phyloP scores from a whole-genome alignment of 1,284 basidiomycete genomes.

The Testicularia cyperi region DNA sequence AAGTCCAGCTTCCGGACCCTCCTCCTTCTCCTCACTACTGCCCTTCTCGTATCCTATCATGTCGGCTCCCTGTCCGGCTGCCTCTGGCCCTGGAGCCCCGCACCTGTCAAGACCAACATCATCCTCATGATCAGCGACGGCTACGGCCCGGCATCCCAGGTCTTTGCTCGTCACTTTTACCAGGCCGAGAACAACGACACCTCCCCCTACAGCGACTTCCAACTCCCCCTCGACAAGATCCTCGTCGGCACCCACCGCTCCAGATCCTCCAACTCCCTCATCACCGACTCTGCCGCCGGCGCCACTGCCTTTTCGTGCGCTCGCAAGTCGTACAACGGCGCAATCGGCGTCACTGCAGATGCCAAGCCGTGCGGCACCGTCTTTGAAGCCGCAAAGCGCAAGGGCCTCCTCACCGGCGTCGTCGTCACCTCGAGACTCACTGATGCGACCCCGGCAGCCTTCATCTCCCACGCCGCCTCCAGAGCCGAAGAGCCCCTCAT shows the following conservation, averaged over 20 bases:
- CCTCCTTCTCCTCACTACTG: not conserved
- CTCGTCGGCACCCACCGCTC: constrained; percentile 59
- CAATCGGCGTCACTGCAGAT: constrained; percentile 54
- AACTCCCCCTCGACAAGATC: constrained; percentile 57
- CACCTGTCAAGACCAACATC: constrained; percentile 51
- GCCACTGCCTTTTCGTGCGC: constrained; percentile 61
- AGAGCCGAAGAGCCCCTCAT: constrained; percentile 39
- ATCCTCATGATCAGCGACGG: constrained; percentile 61
- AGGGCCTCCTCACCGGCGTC: constrained; percentile 59
- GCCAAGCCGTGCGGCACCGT: constrained; percentile 58
- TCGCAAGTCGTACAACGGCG: constrained; percentile 61
- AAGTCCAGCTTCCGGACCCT: not conserved
- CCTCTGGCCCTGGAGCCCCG: constrained; percentile 27
- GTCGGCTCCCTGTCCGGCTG: not conserved
- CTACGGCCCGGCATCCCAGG: constrained; percentile 59
- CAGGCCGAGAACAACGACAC: constrained; percentile 47
- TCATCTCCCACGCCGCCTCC: constrained; percentile 59
- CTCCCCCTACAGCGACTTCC: constrained; percentile 14
- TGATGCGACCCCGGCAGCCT: constrained; percentile 59
- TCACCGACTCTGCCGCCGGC: constrained; percentile 61
- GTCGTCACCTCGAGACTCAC: constrained; percentile 58
- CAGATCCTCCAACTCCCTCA: constrained; percentile 55
- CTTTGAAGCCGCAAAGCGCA: constrained; percentile 60
- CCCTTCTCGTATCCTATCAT: not conserved
- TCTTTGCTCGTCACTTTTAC: constrained; percentile 55